A percentile compares a stretch with the other conserved stretches of the same genome.
These are phyloP conservation scores for Jatropha curcas DNA, from an alignment of 345 rosid species.

Conservation along the genomic window DNA sequence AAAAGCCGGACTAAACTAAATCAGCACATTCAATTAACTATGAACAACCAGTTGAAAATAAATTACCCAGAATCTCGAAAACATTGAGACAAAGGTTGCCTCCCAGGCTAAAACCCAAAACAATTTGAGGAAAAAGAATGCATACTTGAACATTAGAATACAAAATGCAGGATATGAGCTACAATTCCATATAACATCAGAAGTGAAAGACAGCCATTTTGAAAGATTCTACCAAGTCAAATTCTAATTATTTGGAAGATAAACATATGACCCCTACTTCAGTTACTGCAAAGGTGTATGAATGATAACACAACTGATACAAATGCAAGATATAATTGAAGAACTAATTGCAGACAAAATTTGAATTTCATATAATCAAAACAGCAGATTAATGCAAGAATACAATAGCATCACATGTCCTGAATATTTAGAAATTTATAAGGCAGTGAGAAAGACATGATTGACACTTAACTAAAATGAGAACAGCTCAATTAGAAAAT, in stretches of 20 bases:
- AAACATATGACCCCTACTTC: background rate
- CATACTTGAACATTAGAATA: background rate
- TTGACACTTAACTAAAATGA: slow-evolving; percentile 1
- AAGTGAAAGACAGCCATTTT: background rate
- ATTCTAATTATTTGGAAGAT: too few relatives aligned
- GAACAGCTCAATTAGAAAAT: slow-evolving; percentile 8
- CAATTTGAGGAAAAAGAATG: background rate
- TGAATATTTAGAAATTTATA: background rate
- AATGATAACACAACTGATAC: too few relatives aligned
- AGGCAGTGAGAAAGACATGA: background rate
- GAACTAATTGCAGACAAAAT: background rate
- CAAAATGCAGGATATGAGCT: background rate
- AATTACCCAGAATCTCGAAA: background rate
- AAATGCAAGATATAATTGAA: background rate
- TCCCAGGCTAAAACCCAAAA: background rate
- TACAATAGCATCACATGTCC: background rate
- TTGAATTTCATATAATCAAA: background rate
- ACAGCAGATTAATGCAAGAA: background rate
- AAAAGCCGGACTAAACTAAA: background rate
- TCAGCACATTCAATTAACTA: background rate
- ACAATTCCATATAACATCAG: too few relatives aligned
- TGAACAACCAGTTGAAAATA: background rate
- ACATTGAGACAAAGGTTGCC: background rate
- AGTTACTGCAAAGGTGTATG: background rate
- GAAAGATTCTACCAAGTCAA: too few relatives aligned